These are phyloP conservation scores for Mycothermus thermophilus DNA, from an alignment of 495 filamentous ascomycete genomes.

Conservation along the genomic window DNA sequence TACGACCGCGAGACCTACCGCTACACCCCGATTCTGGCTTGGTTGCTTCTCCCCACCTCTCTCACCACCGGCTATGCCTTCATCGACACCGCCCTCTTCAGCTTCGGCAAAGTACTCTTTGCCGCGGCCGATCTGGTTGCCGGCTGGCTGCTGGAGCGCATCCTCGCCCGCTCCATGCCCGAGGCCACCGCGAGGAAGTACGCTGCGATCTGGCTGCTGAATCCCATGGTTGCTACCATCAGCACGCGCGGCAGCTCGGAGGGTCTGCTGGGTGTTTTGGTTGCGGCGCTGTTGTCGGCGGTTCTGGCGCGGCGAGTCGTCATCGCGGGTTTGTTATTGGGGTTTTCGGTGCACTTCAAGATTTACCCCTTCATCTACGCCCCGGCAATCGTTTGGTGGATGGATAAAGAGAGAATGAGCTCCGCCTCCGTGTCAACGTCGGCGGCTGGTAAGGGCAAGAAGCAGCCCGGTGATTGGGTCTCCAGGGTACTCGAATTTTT, in stretches of 20 bases:
- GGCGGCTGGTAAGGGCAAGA: slow-evolving; percentile 11
- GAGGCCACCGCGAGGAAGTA: slow-evolving; percentile 48
- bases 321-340: slow-evolving; percentile 64
- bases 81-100: slow-evolving; percentile 46
- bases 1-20: slow-evolving; percentile 89
- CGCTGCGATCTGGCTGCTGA: slow-evolving; percentile 79
- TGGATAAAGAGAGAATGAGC: slow-evolving; percentile 42
- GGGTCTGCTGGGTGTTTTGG: slow-evolving; percentile 72
- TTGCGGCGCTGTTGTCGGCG: slow-evolving; percentile 71
- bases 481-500: slow-evolving; percentile 49
- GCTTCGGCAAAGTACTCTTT: slow-evolving; percentile 81
- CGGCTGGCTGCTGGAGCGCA: slow-evolving; percentile 58
- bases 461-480: no score
- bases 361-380: slow-evolving; percentile 98
- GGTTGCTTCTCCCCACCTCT: slow-evolving; percentile 73
- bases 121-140: slow-evolving; percentile 69
- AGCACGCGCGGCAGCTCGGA: slow-evolving; percentile 89
- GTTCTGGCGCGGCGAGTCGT: slow-evolving; percentile 42
- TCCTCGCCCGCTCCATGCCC: slow-evolving; percentile 19
- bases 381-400: slow-evolving; percentile 72
- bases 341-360: slow-evolving; percentile 87
- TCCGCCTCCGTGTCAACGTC: slow-evolving; percentile 1
- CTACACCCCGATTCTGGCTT: slow-evolving; percentile 87
- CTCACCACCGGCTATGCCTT: slow-evolving; percentile 25
- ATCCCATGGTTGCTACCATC: slow-evolving; percentile 96